Percentiles rank a stretch among this genome's conserved stretches.
phyloP scores from a whole-genome alignment of 1,139 yeast genomes.

The Zygosaccharomyces sapae region DNA sequence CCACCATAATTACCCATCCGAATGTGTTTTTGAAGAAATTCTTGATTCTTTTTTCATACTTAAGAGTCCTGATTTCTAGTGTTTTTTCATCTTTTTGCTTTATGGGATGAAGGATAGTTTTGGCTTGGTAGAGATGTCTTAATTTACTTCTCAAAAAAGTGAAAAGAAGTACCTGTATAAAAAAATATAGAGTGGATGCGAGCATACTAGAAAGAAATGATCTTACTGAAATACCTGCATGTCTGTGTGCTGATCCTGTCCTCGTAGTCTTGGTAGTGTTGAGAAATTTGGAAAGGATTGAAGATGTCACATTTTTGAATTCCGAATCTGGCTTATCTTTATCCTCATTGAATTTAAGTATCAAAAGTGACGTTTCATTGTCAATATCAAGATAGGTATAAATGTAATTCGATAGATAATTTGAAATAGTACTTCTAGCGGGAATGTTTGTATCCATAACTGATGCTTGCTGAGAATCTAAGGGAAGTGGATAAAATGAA shows the following conservation, averaged over 20 bases:
- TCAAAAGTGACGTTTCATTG: conserved; percentile 19
- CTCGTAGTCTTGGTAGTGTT: conserved; percentile 53
- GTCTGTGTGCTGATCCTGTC: conserved; percentile 46
- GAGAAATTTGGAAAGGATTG: conserved; percentile 40
- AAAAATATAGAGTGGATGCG: conserved; percentile 50
- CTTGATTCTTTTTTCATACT: not conserved
- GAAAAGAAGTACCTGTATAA: conserved; percentile 50
- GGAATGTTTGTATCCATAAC: conserved; percentile 4
- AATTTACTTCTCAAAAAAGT: conserved; percentile 48
- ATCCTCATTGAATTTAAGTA: conserved; percentile 17
- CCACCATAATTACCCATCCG: conserved; percentile 16
- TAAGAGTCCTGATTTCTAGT: conserved; percentile 1
- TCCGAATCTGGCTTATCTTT: conserved; percentile 9
- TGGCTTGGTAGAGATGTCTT: conserved; percentile 54
- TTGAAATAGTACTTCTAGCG: conserved; percentile 5
- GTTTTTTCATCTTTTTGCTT: conserved; percentile 32
- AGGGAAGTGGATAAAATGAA: too few relatives aligned
- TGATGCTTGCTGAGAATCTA: not conserved
- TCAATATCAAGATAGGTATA: conserved; percentile 21
- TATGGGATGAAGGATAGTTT: conserved; percentile 39
- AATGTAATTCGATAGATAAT: conserved; percentile 17
- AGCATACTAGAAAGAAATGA: conserved; percentile 46
- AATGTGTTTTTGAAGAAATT: conserved; percentile 3
- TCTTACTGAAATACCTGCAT: conserved; percentile 45
- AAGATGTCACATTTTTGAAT: conserved; percentile 17